Conservation (phyloP, 2,329 filamentous ascomycete species). For the Fusarium sulawesiense region DNA sequence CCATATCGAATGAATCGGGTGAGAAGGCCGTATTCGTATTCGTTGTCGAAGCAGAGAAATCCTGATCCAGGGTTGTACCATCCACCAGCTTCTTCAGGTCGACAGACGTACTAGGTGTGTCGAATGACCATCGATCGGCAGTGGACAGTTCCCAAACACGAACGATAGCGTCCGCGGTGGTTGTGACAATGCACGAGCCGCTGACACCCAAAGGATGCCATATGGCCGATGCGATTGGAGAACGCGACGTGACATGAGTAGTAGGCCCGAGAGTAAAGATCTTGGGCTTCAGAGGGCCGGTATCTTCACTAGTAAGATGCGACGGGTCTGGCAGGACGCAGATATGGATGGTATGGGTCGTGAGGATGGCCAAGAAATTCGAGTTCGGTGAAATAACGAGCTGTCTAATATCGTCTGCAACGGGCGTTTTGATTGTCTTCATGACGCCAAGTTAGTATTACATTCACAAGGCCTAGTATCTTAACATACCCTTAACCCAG, state of each 20-base stretch:
- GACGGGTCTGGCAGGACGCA: conserved; percentile 84
- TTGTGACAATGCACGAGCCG: conserved; percentile 84
- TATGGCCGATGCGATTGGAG: conserved; percentile 81
- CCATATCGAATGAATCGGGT: conserved; percentile 91
- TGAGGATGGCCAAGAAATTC: conserved; percentile 86
- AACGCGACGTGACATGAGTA: conserved; percentile 87
- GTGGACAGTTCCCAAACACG: conserved; percentile 90
- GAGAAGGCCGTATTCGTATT: conserved; percentile 85
- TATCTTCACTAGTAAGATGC: conserved; percentile 77
- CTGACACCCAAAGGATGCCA: conserved; percentile 94
- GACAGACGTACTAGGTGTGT: conserved; percentile 82
- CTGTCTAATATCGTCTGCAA: conserved; percentile 85
- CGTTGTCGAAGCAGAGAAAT: conserved; percentile 81
- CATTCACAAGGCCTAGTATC: not conserved
- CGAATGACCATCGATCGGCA: conserved; percentile 88
- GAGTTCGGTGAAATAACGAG: conserved; percentile 85
- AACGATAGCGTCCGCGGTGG: conserved; percentile 88
- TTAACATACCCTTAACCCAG: conserved; percentile 51
- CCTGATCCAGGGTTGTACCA: conserved; percentile 82
- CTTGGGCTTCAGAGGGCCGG: conserved; percentile 78
- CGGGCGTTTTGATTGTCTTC: conserved; percentile 79
- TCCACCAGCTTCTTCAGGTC: conserved; percentile 91
- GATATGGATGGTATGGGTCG: conserved; percentile 88
- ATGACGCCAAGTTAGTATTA: conserved; percentile 14
- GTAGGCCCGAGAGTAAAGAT: conserved; percentile 93